Base-by-base conservation (phyloP, 352 stramenopile genomes). In the Elongisporangium prolatum region DNA sequence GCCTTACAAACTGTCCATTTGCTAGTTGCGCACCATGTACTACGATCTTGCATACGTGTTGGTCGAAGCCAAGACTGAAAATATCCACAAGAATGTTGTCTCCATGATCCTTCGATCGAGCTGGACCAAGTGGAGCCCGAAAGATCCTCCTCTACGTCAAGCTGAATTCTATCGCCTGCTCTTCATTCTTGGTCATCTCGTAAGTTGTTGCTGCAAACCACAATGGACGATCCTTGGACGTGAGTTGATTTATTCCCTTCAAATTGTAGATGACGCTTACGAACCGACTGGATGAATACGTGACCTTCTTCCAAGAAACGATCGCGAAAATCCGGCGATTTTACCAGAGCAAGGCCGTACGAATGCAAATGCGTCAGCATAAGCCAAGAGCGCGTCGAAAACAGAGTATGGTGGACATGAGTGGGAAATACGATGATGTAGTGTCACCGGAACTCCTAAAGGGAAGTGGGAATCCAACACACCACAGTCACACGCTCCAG, bases 41-140 rank as follows among this genome's bases (percentile, higher is more conserved):
- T 81, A 88, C 50, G 84, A 89, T 52, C 68, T 93, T 2, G 83
- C 81, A 0, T 81, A 81, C 48, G 76, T 92, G 28, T 63, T 93
- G 2, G 75, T 93, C 4, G 75, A 90, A 50, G 79, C 79, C 34
- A 90, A 91, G 61, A 91, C 81, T 5, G 75, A 91, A 63, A 90
- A 69, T 5, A 75, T 84, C 5, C 78, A 91, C 62, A 89, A 90
- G 62, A 91, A 90, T 60, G 84, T 79, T 1, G 80, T 92, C 17
- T 88, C 77, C 3, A 91, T 90, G 71, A 80, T 92, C 55, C 60
- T 93, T 67, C 75, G 77, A 11, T 63, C 71, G 10, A 73, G 54
- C 34, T 93, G 83, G 80, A 80, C 77, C 17, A 90, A 90, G 58
- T 95, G 80, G 76, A 83, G 60, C 24, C 16, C 67, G 17, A 84